Conservation (phyloP, 495 filamentous ascomycete species). For the Xylaria sp. region DNA sequence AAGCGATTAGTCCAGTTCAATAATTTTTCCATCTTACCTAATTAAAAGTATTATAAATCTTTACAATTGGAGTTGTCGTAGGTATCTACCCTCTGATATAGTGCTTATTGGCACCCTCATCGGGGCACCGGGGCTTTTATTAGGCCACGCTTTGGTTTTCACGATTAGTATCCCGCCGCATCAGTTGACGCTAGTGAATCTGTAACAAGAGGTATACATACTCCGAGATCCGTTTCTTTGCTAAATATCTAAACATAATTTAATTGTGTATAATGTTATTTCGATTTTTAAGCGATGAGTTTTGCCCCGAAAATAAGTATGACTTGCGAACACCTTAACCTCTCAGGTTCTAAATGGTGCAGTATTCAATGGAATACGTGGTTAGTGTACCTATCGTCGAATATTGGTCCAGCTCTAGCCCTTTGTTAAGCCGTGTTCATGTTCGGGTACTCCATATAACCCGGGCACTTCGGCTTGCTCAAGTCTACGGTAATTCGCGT, state of each 20-base stretch:
- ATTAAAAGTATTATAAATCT: not conserved
- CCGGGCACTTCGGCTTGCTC: constrained; percentile 13
- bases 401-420: too few species aligned
- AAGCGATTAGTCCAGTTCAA: not conserved
- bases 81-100: not conserved
- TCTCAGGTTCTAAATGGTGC: not conserved
- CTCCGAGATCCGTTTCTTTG: not conserved
- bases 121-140: not conserved
- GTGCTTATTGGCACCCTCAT: not conserved
- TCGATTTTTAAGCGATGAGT: not conserved
- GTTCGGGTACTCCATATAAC: constrained; percentile 9
- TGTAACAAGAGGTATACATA: not conserved
- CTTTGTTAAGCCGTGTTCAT: constrained; percentile 8
- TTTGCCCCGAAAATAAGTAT: not conserved
- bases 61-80: not conserved
- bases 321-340: not conserved
- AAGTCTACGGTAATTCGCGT: not conserved
- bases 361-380: too few species aligned
- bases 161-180: not conserved
- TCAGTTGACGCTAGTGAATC: not conserved
- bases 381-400: too few species aligned
- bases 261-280: not conserved
- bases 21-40: not conserved
- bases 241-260: not conserved
- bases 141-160: not conserved